A percentile compares a stretch with the other conserved stretches of the same genome.
Evolutionary conservation across 1,284 basidiomycete genomes (phyloP).

Genomic region (Chondrostereum purpureum): DNA sequence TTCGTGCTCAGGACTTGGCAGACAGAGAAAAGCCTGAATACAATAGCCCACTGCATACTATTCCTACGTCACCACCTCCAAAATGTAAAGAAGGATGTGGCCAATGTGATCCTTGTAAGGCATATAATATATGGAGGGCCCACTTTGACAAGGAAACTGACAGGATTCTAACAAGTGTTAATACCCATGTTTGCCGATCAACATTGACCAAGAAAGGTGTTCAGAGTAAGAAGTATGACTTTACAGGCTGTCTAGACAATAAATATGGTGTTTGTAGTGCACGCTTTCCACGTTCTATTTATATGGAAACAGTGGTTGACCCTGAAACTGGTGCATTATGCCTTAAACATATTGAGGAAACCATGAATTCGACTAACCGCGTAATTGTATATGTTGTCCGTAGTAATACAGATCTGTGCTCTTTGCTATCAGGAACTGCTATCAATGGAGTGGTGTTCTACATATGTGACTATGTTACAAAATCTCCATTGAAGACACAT

Average conservation of each 20-base stretch:
- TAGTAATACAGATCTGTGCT: neutral
- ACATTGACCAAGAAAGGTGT: neutral
- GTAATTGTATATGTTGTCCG: neutral
- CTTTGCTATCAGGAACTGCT: too few relatives aligned
- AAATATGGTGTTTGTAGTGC: neutral
- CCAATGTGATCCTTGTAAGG: neutral
- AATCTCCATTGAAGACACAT: slow-evolving; percentile 18
- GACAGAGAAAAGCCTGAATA: neutral
- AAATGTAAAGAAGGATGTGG: neutral
- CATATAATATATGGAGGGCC: neutral
- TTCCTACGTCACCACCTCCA: neutral
- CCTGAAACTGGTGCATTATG: neutral
- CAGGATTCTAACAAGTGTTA: neutral
- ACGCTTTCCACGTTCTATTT: neutral
- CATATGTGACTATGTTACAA: slow-evolving; percentile 2
- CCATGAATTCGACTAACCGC: neutral
- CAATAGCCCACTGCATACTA: neutral
- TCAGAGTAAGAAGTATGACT: too few relatives aligned
- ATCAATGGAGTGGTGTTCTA: neutral
- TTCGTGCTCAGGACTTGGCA: neutral
- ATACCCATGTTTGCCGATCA: neutral
- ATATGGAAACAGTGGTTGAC: neutral
- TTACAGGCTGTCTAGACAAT: neutral
- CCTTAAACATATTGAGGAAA: neutral
- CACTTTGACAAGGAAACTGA: neutral